Evolutionary conservation across 78 protist species (phyloP).

Genomic region (Dictyostelium purpureum): DNA sequence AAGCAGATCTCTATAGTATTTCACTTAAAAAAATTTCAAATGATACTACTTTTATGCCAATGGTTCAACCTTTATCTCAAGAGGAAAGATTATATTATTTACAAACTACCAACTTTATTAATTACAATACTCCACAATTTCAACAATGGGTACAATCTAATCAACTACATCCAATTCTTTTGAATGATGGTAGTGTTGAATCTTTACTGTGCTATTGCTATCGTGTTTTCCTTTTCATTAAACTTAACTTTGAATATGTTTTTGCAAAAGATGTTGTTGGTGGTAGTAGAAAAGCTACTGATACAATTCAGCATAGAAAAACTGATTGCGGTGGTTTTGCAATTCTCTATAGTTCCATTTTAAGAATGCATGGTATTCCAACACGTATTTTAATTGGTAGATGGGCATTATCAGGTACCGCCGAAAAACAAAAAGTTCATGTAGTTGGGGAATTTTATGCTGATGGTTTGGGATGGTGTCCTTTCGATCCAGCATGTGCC

Average conservation of each 20-base stretch:
- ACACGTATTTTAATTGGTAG: constrained; percentile 42
- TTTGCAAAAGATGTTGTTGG: constrained; percentile 54
- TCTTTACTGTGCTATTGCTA: constrained; percentile 40
- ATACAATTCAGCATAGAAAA: not conserved
- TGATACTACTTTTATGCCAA: constrained; percentile 22
- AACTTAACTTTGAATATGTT: constrained; percentile 41
- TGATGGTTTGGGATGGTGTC: constrained; percentile 71
- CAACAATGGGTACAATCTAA: constrained; percentile 36
- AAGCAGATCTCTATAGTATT: constrained; percentile 43
- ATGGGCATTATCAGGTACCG: constrained; percentile 34
- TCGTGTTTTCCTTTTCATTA: constrained; percentile 45
- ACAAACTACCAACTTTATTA: constrained; percentile 16
- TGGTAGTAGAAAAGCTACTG: constrained; percentile 55
- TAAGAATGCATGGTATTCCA: constrained; percentile 62
- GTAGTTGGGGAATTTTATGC: constrained; percentile 58
- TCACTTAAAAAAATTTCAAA: not conserved
- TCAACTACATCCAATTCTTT: constrained; percentile 48
- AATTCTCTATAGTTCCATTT: not conserved
- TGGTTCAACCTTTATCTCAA: not conserved
- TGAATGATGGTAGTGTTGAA: constrained; percentile 4
- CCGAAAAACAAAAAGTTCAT: constrained; percentile 23
- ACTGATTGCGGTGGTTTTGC: constrained; percentile 76
- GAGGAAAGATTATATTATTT: constrained; percentile 37
- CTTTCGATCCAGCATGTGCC: constrained; percentile 43
- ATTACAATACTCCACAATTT: not conserved